Base-by-base conservation (phyloP, 1,284 basidiomycete species). In the Testicularia cyperi region DNA sequence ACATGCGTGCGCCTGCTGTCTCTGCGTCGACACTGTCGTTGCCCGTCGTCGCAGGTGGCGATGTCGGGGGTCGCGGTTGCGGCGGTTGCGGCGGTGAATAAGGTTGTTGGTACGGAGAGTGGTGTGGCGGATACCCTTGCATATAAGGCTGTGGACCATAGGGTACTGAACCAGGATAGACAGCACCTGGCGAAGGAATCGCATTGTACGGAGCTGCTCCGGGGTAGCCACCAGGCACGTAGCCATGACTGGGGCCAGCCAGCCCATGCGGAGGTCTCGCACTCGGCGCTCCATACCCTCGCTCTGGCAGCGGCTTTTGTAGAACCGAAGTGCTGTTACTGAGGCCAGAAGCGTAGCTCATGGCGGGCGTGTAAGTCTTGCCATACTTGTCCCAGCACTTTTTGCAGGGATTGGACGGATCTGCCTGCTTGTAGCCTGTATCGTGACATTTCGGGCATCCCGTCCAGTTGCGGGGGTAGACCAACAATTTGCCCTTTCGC, bases 351-450 rank as follows among this genome's bases (percentile, higher is more conserved):
- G 53, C 48, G 21, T 66, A 66, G n/a, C 44, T 47, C 52, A 66
- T 45, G 2, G 63, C 63, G 4, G 37, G 29, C 3, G 46, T 49
- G 25, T 49, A 66, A 19, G 38, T 47, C 25, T 62, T 60, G 14
- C 63, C 63, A 27, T 64, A 64, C 44, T 51, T 49, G 41, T 64
- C 60, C 60, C 60, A 64, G 28, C 60, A 64, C 48, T 43, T 54
- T 23, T 48, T 53, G 36, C 55, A 55, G 23, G 63, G 57, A 24
- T 66, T 49, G 38, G 39, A 54, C 22, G 63, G 63, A 26, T 66
- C 63, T 13, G 43, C 45, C n/a, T 58, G 54, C 30, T 62, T 66
- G 51, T 62, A 66, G 14, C 63, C 63, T 6, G 57, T 66, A 14
- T 62, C 55, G 28, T 62, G 38, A 26, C 63, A 66, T 35, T 66